These are phyloP conservation scores for Colletotrichum liaoningense DNA, from an alignment of 2,329 filamentous ascomycete species.

Conservation along the genomic window DNA sequence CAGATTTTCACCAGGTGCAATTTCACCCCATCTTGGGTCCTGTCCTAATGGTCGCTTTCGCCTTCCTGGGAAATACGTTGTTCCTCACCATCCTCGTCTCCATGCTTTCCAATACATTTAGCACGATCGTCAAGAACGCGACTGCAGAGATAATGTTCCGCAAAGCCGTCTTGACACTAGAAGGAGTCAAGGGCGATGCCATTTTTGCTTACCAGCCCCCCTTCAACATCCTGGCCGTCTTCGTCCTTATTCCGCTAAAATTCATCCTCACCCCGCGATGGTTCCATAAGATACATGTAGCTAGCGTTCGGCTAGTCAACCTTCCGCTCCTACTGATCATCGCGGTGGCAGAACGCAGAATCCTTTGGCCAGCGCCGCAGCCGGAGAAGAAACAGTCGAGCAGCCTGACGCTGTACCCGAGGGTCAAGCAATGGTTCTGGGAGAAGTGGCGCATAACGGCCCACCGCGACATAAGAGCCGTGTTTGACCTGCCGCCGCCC, in stretches of 20 bases:
- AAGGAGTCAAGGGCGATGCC: slow-evolving; percentile 87
- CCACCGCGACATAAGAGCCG: slow-evolving; percentile 77
- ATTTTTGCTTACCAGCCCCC: slow-evolving; percentile 86
- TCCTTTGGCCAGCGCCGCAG: slow-evolving; percentile 65
- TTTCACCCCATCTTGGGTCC: slow-evolving; percentile 87
- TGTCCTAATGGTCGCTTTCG: slow-evolving; percentile 83
- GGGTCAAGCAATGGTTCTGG: slow-evolving; percentile 66
- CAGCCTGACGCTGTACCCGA: slow-evolving; percentile 40
- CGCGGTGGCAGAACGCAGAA: slow-evolving; percentile 75
- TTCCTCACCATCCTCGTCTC: slow-evolving; percentile 92
- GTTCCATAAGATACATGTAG: slow-evolving; percentile 92
- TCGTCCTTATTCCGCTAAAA: slow-evolving; percentile 81
- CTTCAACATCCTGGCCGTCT: slow-evolving; percentile 83
- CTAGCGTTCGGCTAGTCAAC: slow-evolving; percentile 79
- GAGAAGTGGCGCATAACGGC: slow-evolving; percentile 76
- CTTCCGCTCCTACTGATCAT: slow-evolving; percentile 80
- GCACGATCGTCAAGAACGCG: slow-evolving; percentile 80
- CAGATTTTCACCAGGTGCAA: slow-evolving; percentile 59
- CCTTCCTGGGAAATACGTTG: slow-evolving; percentile 86
- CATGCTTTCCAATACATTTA: slow-evolving; percentile 87
- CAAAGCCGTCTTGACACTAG: slow-evolving; percentile 82
- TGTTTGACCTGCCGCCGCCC: slow-evolving; percentile 79
- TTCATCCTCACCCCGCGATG: slow-evolving; percentile 82
- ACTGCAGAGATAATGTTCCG: slow-evolving; percentile 88
- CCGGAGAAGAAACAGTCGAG: slow-evolving; percentile 36